Conservation (phyloP, 2,329 filamentous ascomycete species). For the Ophiostoma angusticollis region DNA sequence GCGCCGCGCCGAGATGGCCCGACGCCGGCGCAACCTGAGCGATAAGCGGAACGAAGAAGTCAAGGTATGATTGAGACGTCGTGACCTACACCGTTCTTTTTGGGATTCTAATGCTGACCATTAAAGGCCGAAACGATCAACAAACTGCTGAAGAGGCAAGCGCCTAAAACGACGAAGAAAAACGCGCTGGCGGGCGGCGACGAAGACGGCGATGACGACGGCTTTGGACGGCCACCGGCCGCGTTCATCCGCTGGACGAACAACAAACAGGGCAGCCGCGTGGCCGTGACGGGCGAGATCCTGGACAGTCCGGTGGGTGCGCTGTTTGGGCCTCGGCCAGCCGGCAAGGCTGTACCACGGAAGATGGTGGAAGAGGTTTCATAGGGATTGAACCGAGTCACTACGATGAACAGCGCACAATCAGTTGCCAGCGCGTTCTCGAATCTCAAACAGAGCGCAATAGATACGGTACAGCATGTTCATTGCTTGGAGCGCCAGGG, state of each 20-base stretch:
- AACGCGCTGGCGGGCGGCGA: constrained; percentile 36
- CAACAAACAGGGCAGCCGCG: constrained; percentile 46
- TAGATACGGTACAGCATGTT: too few relatives aligned
- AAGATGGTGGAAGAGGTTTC: constrained; percentile 45
- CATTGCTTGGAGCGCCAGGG: too few relatives aligned
- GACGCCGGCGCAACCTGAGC: constrained; percentile 47
- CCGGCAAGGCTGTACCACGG: constrained; percentile 19
- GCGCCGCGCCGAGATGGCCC: constrained; percentile 49
- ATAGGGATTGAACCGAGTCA: too few relatives aligned
- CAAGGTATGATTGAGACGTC: constrained; percentile 27
- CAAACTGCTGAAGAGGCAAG: constrained; percentile 76
- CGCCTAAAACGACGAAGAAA: constrained; percentile 53
- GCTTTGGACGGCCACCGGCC: constrained; percentile 27
- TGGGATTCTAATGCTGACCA: not conserved
- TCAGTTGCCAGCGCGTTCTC: too few relatives aligned
- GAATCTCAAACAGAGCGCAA: too few relatives aligned
- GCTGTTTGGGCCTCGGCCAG: constrained; percentile 34
- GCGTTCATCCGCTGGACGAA: constrained; percentile 60
- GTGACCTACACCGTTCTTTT: not conserved
- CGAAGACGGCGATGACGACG: constrained; percentile 31
- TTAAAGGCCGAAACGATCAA: constrained; percentile 78
- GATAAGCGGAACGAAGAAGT: constrained; percentile 53
- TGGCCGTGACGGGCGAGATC: constrained; percentile 58
- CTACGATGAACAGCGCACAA: too few relatives aligned
- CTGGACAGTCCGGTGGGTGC: constrained; percentile 48